These are phyloP conservation scores for Lentithecium fluviatile DNA, from an alignment of 495 filamentous ascomycete genomes.

Conservation along the genomic window DNA sequence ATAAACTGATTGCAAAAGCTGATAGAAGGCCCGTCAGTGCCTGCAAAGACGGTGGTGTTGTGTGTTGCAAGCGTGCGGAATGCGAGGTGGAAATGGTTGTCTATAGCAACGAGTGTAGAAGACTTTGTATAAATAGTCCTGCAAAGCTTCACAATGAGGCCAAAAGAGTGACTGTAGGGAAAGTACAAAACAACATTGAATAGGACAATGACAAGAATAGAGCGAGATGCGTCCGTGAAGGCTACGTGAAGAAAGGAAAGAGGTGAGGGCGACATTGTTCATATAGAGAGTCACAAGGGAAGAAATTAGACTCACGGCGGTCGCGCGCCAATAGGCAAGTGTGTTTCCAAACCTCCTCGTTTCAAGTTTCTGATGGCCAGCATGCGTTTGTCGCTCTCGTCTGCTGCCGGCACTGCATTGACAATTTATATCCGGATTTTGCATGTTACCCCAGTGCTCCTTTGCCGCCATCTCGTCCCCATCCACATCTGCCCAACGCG, in stretches of 20 bases:
- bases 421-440: constrained; percentile 31
- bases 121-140: constrained; percentile 1
- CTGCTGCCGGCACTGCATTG: constrained; percentile 13
- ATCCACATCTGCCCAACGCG: constrained; percentile 12
- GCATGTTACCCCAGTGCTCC: constrained; percentile 17
- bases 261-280: constrained; percentile 18
- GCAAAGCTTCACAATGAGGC: background rate
- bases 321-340: background rate
- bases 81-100: background rate
- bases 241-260: constrained; percentile 17
- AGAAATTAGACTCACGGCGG: constrained; percentile 13
- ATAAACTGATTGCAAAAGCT: constrained; percentile 17
- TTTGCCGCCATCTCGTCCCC: constrained; percentile 17
- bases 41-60: constrained; percentile 28
- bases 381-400: constrained; percentile 16
- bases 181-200: constrained; percentile 14
- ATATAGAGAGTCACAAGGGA: constrained; percentile 27
- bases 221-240: constrained; percentile 8
- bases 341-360: constrained; percentile 34
- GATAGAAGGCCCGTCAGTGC: constrained; percentile 30
- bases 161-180: constrained; percentile 33
- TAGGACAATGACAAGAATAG: constrained; percentile 1
- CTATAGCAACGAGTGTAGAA: background rate
- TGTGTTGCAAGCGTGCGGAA: constrained; percentile 1
- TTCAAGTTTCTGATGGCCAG: constrained; percentile 32